Evolutionary conservation across 768 basidiomycete genomes (phyloP), one percentile per base, ranked within the genome.

Genomic region (Chalciporus sphaerocephalus): DNA sequence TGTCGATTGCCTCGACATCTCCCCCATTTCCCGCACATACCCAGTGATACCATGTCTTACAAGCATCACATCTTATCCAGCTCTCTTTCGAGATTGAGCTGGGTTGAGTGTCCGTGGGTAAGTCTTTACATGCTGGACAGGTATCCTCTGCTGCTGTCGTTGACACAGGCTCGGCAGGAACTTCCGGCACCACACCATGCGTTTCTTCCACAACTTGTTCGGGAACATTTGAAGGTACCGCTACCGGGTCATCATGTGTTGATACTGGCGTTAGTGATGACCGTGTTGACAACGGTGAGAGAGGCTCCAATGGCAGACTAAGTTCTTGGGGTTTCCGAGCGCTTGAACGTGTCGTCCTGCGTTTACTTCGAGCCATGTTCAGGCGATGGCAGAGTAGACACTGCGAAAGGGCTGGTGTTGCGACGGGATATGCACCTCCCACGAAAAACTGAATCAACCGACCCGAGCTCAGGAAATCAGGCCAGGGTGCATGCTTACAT

Each of bases 11-110:
- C 27, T 81, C 79, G 10, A 84, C 72, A 50, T 83, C 81, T 30
- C 74, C 74, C 12, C 78, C 78, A 35, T 81, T 76, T 20, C 85
- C 84, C 12, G 78, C 85, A 65, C 88, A 91, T 47, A 77, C 71
- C 86, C 87, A 92, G 59, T 91, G 87, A 61, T 81, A 91, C 88
- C 87, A 91, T 23, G 70, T 76, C 65, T 83, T 84, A 71, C 87
- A 90, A 17, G 76, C 75, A 56, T 91, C 89, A 61, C 91, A 93
- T 51, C 81, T 69, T 45, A 92, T 81, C 91, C 90, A 93, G 56
- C 71, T 80, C 52, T 88, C 86, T 61, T 84, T 83, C 50, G 79
- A 76, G 41, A 67, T 71, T 3, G 69, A 56, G 41, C 58, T 60
- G 20, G 60, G 61, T 23, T 66, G 55, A 15, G 64, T 43, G 42